Evolutionary conservation across 73 alveolate species (phyloP), one percentile per base, ranked within the genome.

Genomic region (Blepharisma japonicum): DNA sequence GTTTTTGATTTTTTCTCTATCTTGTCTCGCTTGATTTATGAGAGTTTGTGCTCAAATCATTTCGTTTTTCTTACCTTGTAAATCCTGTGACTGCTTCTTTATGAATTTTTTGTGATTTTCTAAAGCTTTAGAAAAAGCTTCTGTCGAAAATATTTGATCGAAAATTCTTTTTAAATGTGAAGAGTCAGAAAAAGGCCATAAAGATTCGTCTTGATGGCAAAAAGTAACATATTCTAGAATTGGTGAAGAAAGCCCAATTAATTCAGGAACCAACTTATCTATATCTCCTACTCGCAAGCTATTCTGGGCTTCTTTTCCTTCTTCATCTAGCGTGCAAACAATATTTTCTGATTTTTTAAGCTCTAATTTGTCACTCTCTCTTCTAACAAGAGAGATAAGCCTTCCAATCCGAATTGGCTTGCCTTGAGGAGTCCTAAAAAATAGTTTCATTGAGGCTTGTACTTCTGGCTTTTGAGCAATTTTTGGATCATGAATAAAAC

Each of bases 131-230:
- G 96, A 91, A 70, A 89, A 94, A 78, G 92, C 89, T 3, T 96
- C 94, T 6, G 99, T 96, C 54, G 92, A 97, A 71, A 96, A 96
- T 2, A 96, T 89, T 87, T 96, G 98, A 86, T 96, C 99, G 83
- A 96, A 96, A 2, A 96, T 95, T 80, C 93, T 92, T 85, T 96
- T 96, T 68, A 96, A 82, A 81, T 92, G 92, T 14, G 97, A 88
- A 32, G 91, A 86, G 70, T 96, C 99, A 77, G 96, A 81, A 82
- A 96, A 96, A 61, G 98, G 98, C 98, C 99, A 96, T 45, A 92
- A 83, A 47, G 91, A 81, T 71, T 96, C 99, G 82, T 96, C 99
- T 71, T 96, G 91, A 86, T 96, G 99, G 76, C 99, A 96, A 83
- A 96, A 92, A 21, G 93, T 87, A 8, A 96, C 98, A 91, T 96